Conservation (phyloP, 192 early-diverging fungal species). For the Spizellomyces sp. region DNA sequence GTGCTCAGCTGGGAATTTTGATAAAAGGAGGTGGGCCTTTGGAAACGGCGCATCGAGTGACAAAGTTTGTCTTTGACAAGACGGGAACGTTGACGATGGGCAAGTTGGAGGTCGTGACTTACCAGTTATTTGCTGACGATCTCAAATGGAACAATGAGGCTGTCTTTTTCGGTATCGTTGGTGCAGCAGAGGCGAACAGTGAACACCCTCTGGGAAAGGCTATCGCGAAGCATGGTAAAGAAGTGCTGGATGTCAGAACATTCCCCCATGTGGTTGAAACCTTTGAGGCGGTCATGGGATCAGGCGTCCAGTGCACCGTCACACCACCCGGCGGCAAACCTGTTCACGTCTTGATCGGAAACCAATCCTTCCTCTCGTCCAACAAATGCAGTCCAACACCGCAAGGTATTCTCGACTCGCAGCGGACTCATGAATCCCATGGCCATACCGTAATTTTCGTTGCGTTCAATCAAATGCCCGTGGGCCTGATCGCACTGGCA, state of each 20-base stretch:
- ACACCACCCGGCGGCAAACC: conserved; percentile 8
- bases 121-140: background rate
- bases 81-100: conserved; percentile 92
- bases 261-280: conserved; percentile 44
- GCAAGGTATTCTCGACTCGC: conserved; percentile 31
- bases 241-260: conserved; percentile 9
- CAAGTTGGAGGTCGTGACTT: conserved; percentile 42
- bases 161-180: conserved; percentile 66
- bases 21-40: conserved; percentile 94
- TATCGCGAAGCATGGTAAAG: conserved; percentile 66
- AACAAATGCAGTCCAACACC: conserved; percentile 51
- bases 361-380: conserved; percentile 62
- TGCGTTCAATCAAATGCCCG: conserved; percentile 59
- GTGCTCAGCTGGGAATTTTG: conserved; percentile 90
- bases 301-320: conserved; percentile 68
- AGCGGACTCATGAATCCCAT: conserved; percentile 56
- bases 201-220: conserved; percentile 92
- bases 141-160: conserved; percentile 23
- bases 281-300: conserved; percentile 72
- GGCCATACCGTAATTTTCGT: conserved; percentile 85
- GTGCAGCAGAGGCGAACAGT: conserved; percentile 75
- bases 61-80: conserved; percentile 95
- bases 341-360: conserved; percentile 71
- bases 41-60: conserved; percentile 77
- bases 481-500: conserved; percentile 78